Conservation (phyloP, 208 protist genomes). For the Leishmania arabica region DNA sequence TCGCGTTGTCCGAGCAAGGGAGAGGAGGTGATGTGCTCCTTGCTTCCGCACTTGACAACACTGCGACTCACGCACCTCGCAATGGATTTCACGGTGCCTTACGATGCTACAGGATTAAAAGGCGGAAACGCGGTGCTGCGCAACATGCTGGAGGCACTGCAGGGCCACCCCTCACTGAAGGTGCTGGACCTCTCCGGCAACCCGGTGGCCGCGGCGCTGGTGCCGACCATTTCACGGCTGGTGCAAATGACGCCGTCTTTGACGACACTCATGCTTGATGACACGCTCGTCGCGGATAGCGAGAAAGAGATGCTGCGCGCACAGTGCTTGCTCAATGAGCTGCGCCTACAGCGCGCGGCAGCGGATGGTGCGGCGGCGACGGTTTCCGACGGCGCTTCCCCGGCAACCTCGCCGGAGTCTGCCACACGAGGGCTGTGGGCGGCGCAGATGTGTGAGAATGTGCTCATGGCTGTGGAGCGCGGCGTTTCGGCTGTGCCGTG, state of each 20-base stretch:
- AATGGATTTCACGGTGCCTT: conserved; percentile 11
- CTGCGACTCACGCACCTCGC: conserved; percentile 18
- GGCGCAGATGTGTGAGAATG: conserved; percentile 13
- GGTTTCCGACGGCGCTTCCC: neutral
- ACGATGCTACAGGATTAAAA: neutral
- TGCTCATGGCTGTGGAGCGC: conserved; percentile 15
- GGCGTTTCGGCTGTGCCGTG: conserved; percentile 23
- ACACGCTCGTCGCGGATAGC: conserved; percentile 29
- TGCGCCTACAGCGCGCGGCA: conserved; percentile 16
- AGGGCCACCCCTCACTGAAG: conserved; percentile 38
- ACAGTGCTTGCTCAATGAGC: conserved; percentile 36
- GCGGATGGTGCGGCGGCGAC: neutral
- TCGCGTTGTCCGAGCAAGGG: neutral
- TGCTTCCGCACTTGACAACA: conserved; percentile 19
- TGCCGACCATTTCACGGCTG: conserved; percentile 44
- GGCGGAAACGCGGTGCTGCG: conserved; percentile 27
- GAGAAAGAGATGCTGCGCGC: conserved; percentile 36
- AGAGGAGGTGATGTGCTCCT: conserved; percentile 20
- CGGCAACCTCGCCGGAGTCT: neutral
- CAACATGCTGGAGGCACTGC: conserved; percentile 36
- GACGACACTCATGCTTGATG: conserved; percentile 32
- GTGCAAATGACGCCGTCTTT: conserved; percentile 44
- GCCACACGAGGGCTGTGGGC: neutral
- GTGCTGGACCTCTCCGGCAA: conserved; percentile 58
- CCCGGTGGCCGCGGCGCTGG: conserved; percentile 43